These are phyloP conservation scores for Blastobotrys aristatus DNA, from an alignment of 1,139 yeast species.

Conservation along the genomic window DNA sequence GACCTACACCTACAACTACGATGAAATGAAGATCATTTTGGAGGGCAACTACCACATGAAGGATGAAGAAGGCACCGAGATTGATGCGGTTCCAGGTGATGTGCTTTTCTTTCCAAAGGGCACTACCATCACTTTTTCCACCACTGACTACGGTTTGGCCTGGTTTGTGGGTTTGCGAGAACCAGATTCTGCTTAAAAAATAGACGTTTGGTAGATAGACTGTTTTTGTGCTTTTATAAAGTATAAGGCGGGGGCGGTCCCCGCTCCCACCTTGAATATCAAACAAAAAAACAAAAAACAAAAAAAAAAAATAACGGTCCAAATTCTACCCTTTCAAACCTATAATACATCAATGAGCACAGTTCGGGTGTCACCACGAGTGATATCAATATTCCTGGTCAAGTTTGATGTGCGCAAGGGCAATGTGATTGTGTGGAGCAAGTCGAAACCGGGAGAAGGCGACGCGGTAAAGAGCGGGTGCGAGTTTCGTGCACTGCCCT, in stretches of 20 bases:
- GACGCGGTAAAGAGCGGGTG: conserved; percentile 37
- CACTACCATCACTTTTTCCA: conserved; percentile 58
- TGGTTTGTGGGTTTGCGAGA: conserved; percentile 65
- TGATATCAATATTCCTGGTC: conserved; percentile 48
- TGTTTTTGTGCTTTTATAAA: no score
- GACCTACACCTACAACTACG: conserved; percentile 59
- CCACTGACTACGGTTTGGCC: conserved; percentile 61
- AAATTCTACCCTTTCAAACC: no score
- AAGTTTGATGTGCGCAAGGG: conserved; percentile 63
- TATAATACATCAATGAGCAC: conserved; percentile 6
- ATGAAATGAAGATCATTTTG: conserved; percentile 65
- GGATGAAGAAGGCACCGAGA: conserved; percentile 54
- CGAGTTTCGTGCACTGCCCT: conserved; percentile 74
- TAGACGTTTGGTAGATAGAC: no score
- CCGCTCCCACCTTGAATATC: background rate
- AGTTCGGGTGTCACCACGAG: conserved; percentile 12
- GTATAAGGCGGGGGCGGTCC: no score
- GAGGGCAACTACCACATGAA: conserved; percentile 59
- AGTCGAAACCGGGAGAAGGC: conserved; percentile 26
- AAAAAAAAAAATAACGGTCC: background rate
- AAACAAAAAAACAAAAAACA: background rate
- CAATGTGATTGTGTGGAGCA: conserved; percentile 55
- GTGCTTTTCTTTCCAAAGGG: conserved; percentile 66
- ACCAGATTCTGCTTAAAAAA: conserved; percentile 32
- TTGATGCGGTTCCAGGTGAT: conserved; percentile 56